Percentiles rank a stretch among this genome's conserved stretches.
phyloP scores from a whole-genome alignment of 2,329 filamentous ascomycete species.

The Colletotrichum sp. region DNA sequence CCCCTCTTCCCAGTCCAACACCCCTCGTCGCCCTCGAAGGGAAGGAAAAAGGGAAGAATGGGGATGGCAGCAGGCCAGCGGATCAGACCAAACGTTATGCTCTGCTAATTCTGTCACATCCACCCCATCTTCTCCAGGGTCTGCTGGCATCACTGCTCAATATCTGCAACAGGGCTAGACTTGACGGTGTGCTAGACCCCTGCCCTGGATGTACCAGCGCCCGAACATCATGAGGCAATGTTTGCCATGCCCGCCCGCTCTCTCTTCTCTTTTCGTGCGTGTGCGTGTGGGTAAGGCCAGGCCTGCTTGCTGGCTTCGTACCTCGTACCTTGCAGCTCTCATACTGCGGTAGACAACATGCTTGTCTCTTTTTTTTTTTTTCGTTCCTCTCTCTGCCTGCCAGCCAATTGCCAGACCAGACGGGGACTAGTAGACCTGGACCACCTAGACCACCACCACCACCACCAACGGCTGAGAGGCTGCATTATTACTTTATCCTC shows the following conservation, averaged over 20 bases:
- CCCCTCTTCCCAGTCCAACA: conserved; percentile 4
- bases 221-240: conserved; percentile 34
- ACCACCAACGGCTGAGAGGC: conserved; percentile 23
- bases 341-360: background rate
- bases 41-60: conserved; percentile 9
- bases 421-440: background rate
- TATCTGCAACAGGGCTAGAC: conserved; percentile 47
- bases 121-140: conserved; percentile 33
- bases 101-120: conserved; percentile 38
- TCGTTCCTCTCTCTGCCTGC: background rate
- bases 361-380: conserved; percentile 24
- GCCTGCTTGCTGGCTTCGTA: background rate
- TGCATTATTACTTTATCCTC: conserved; percentile 32
- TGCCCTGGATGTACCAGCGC: conserved; percentile 37
- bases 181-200: conserved; percentile 38
- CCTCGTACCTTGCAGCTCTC: background rate
- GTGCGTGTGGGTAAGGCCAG: background rate
- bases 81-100: conserved; percentile 38
- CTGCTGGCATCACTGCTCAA: conserved; percentile 21
- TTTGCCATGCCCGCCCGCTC: conserved; percentile 19
- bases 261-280: background rate
- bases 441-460: background rate
- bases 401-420: conserved; percentile 7
- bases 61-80: conserved; percentile 31
- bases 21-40: background rate